These are phyloP conservation scores for Trichoderma simmonsii DNA, from an alignment of 2,329 filamentous ascomycete species.

Conservation along the genomic window DNA sequence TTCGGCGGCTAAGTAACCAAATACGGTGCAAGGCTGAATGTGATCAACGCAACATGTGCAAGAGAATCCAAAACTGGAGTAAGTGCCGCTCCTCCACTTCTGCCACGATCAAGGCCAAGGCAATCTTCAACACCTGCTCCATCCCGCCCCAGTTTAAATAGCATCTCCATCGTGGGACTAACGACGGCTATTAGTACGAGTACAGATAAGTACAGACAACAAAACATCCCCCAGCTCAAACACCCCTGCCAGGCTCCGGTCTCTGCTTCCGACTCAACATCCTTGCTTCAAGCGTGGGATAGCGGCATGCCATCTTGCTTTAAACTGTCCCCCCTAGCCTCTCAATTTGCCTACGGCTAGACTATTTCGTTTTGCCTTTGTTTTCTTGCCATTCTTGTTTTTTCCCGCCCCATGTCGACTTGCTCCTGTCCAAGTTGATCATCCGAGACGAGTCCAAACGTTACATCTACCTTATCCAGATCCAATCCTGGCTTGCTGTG, in stretches of 20 bases:
- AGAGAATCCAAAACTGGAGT: not conserved
- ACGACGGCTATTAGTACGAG: not conserved
- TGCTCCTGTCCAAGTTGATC: not conserved
- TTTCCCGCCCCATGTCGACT: not conserved
- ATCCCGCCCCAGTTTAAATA: not conserved
- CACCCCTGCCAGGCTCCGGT: conserved; percentile 8
- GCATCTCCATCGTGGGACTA: not conserved
- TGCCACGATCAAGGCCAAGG: not conserved
- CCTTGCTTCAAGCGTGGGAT: conserved; percentile 7
- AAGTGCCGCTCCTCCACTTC: not conserved
- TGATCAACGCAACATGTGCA: not conserved
- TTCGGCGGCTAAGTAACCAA: not conserved
- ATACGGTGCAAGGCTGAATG: not conserved
- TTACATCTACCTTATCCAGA: not conserved
- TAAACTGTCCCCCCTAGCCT: not conserved
- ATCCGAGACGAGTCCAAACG: not conserved
- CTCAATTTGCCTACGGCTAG: not conserved
- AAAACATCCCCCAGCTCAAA: not conserved
- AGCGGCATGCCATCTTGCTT: conserved; percentile 13
- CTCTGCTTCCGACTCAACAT: conserved; percentile 12
- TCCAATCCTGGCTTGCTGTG: not conserved
- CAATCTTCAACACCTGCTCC: not conserved
- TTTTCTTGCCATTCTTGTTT: not conserved
- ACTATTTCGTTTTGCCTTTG: not conserved
- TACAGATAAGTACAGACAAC: not conserved